Base-by-base conservation (phyloP, 2,329 filamentous ascomycete genomes). In the Arthrobotrys entomopaga region DNA sequence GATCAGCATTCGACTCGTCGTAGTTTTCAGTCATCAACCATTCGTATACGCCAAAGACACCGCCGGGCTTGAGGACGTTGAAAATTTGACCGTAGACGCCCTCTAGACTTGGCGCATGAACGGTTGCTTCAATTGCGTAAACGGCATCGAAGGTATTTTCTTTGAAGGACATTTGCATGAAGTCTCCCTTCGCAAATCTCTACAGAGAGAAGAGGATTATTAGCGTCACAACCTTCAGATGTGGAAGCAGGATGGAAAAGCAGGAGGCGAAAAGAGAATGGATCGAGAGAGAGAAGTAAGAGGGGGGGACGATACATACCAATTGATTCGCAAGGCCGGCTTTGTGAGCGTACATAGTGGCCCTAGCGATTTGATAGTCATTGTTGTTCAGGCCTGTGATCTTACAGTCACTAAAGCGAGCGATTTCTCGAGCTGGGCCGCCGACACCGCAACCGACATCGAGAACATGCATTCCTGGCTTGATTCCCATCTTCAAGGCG, bases 1-100 rank as follows among this genome's bases (percentile, higher is more conserved):
- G 95, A 79, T 89, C 86, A 0, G 91, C 82, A 85, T 97, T 93
- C 74, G 90, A 86, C 81, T 96, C 94, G 84, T 98, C 91, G 83
- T 97, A 99, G 22, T 89, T 85, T 76, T 97, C 93, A 5, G 93
- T 98, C 95, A 99, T 98, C 80, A 98, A 86, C 95, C 95, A 98
- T 83, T 99, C 95, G 84, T 98, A 99, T 60, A 98, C 94, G 81
- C 94, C 95, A 79, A 98, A 99, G 59, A 92, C 86, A 82, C 95
- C 94, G 74, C 95, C 95, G 19, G 95, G 95, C 87, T 98, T 99
- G 77, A 99, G 86, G 20, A 97, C 93, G 54, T 92, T 91, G 87
- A 90, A 93, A 80, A 98, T 98, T 82, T 98, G 90, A 81, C 88
- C 90, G 85, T 99, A 99, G 77, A 97, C 93, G 71, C 92, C 93